phyloP scores from a whole-genome alignment of 352 stramenopile species.

The Phytophthora capsici region DNA sequence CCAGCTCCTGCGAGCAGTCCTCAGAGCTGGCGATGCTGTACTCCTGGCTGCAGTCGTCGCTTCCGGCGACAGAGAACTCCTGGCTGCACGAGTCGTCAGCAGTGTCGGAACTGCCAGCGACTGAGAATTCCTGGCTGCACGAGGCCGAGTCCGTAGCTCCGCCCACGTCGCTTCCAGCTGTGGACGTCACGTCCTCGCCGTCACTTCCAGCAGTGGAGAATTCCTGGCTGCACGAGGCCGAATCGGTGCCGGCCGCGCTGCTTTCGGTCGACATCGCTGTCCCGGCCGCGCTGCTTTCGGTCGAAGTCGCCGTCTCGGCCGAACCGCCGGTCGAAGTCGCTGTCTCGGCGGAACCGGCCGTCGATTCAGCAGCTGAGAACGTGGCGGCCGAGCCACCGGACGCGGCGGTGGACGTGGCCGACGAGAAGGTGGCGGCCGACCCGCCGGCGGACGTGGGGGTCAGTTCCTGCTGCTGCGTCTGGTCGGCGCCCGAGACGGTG shows the following conservation, averaged over 20 bases:
- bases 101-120: slow-evolving; percentile 21
- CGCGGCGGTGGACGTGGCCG: neutral
- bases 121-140: slow-evolving; percentile 35
- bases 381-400: slow-evolving; percentile 3
- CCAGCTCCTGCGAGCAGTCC: slow-evolving; percentile 28
- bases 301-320: neutral
- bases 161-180: neutral
- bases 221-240: slow-evolving; percentile 44
- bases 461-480: slow-evolving; percentile 16
- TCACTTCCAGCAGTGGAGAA: slow-evolving; percentile 41
- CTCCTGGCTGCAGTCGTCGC: slow-evolving; percentile 27
- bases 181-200: neutral
- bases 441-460: slow-evolving; percentile 5
- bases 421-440: slow-evolving; percentile 8
- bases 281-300: neutral
- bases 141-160: slow-evolving; percentile 14
- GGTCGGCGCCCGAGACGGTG: slow-evolving; percentile 29
- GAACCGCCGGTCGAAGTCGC: neutral
- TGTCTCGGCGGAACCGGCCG: neutral
- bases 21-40: slow-evolving; percentile 24
- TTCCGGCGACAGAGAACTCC: slow-evolving; percentile 30
- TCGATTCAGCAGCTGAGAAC: neutral
- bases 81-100: slow-evolving; percentile 37
- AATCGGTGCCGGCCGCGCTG: slow-evolving; percentile 18
- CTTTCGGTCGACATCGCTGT: neutral